phyloP scores from a whole-genome alignment of 2,329 filamentous ascomycete genomes.

The Cyphellophora attinorum region DNA sequence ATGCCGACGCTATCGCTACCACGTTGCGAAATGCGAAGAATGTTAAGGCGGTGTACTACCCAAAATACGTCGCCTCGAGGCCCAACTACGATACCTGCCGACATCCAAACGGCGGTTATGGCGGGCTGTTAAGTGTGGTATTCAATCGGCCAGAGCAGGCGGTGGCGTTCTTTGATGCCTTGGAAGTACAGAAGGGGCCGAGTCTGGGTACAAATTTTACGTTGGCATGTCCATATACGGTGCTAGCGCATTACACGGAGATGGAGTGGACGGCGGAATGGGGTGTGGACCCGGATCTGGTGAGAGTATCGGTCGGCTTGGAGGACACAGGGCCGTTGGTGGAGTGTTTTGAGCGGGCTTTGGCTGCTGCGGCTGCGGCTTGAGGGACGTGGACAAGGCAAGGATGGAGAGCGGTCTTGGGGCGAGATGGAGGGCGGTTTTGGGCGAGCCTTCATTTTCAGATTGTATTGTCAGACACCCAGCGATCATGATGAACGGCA shows the following conservation, averaged over 20 bases:
- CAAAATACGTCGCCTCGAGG: conserved; percentile 63
- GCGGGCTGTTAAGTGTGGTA: conserved; percentile 75
- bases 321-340: conserved; percentile 65
- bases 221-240: conserved; percentile 76
- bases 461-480: too few relatives aligned
- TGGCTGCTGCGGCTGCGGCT: conserved; percentile 54
- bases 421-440: too few relatives aligned
- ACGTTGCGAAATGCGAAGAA: conserved; percentile 52
- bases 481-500: too few relatives aligned
- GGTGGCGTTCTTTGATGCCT: conserved; percentile 70
- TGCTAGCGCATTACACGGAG: conserved; percentile 86
- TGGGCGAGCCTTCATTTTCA: too few relatives aligned
- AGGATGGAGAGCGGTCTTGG: too few relatives aligned
- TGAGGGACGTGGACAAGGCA: too few relatives aligned
- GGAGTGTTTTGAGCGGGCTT: conserved; percentile 56
- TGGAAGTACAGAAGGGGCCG: conserved; percentile 86
- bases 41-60: conserved; percentile 78
- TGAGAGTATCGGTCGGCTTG: conserved; percentile 81
- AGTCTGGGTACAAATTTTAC: conserved; percentile 97
- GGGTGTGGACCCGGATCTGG: conserved; percentile 69
- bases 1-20: conserved; percentile 73
- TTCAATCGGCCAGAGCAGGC: conserved; percentile 65
- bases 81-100: conserved; percentile 70
- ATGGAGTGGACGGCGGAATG: conserved; percentile 75
- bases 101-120: conserved; percentile 70